Evolutionary conservation across 257 asterid species (phyloP).

Genomic region (Nemophila menziesii): DNA sequence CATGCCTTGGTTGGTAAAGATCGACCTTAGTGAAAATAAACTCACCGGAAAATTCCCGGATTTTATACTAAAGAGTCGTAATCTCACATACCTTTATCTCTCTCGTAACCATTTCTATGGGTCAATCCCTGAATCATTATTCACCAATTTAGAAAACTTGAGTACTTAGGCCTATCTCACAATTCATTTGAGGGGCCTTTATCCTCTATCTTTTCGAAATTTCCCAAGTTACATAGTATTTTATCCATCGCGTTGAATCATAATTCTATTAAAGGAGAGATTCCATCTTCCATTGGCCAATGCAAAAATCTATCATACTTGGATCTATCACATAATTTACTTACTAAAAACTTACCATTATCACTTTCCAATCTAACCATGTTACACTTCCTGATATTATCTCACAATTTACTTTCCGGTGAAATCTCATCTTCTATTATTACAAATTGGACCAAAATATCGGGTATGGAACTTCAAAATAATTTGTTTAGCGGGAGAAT

Average conservation of each 20-base stretch:
- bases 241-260: slow-evolving; percentile 26
- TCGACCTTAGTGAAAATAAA: too few species aligned
- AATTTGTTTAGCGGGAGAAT: slow-evolving; percentile 43
- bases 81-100: slow-evolving; percentile 32
- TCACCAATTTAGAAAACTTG: slow-evolving; percentile 35
- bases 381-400: slow-evolving; percentile 38
- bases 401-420: slow-evolving; percentile 53
- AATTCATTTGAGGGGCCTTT: slow-evolving; percentile 44
- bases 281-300: slow-evolving; percentile 26
- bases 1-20: too few species aligned
- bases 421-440: slow-evolving; percentile 30
- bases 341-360: slow-evolving; percentile 25
- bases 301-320: slow-evolving; percentile 16
- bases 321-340: slow-evolving; percentile 12
- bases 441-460: slow-evolving; percentile 54
- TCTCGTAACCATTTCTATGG: slow-evolving; percentile 46
- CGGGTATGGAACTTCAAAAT: too few species aligned
- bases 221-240: slow-evolving; percentile 29
- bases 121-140: slow-evolving; percentile 42
- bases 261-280: slow-evolving; percentile 42
- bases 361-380: slow-evolving; percentile 35
- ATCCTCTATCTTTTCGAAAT: slow-evolving; percentile 32
- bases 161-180: slow-evolving; percentile 30
- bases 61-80: too few species aligned
- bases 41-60: too few species aligned